Base-by-base conservation (phyloP, 2,329 filamentous ascomycete genomes). In the Aplosporella prunicola region DNA sequence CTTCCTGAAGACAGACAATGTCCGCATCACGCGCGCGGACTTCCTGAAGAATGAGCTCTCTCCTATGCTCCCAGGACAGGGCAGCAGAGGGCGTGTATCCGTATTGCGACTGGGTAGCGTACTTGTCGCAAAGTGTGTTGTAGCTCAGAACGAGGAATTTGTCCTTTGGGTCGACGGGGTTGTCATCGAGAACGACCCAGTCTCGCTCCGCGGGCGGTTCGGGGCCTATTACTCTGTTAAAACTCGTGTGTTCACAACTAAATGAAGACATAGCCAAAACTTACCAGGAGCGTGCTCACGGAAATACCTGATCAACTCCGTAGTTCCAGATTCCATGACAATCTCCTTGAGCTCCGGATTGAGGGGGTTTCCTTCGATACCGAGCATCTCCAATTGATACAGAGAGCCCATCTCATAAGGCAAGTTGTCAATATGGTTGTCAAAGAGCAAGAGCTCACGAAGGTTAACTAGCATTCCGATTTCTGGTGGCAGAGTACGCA, bases 401-500 rank as follows among this genome's bases (percentile, higher is more conserved):
- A 98, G 68, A 20, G 86, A 91, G 6, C 91, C 91, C 42, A 98
- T 67, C 58, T 96, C 88, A 51, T 72, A 81, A 1, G 91, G 91
- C 17, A 98, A 69, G 15, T 76, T 79, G 43, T 76, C 76, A 38
- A 98, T 80, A 44, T 83, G 74, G 60, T 98, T 98, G 64, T 94
- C 87, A 58, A 94, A 95, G 2, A 95, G 69, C 18, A 88, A 68
- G 5, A 98, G 70, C 47, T 83, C 79, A 62, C 85, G 87, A 39
- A 98, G 68, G 49, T 88, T 91, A 18, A 88, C 91, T 51, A 94
- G 85, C 89, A 96, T 98, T 54, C 91, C 91, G 43, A 98, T 77
- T 65, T 98, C 89, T 15, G 83, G 75, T 1, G 91, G 91, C 4
- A 98, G 68, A 46, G 82, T 78, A 7, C 72, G 73, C 43, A 98